These are phyloP conservation scores for Terana coerulea DNA, from an alignment of 768 basidiomycete species.

Conservation along the genomic window DNA sequence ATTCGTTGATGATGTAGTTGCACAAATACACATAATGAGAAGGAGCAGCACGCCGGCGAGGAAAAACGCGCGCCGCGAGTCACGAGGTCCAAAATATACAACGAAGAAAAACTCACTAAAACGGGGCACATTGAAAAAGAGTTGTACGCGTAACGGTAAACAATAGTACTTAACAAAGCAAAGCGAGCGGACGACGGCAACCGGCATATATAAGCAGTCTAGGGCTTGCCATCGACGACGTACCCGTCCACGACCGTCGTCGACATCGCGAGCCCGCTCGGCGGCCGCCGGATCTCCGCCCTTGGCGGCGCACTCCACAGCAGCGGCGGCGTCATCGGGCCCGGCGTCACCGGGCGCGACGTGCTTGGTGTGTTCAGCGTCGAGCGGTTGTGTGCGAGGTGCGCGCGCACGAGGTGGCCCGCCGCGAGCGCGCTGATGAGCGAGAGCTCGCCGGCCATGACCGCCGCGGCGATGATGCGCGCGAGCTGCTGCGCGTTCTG, in stretches of 20 bases:
- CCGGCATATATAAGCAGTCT: not conserved
- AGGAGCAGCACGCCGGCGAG: not conserved
- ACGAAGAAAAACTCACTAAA: not conserved
- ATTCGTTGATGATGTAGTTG: conserved; percentile 1
- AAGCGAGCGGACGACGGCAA: not conserved
- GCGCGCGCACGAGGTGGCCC: conserved; percentile 91
- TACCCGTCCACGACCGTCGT: conserved; percentile 5
- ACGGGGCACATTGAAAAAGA: not conserved
- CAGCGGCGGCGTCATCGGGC: conserved; percentile 20
- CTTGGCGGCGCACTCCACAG: not conserved
- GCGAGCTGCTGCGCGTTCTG: conserved; percentile 88
- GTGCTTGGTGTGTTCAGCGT: conserved; percentile 69
- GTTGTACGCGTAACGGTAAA: not conserved
- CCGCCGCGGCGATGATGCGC: conserved; percentile 82
- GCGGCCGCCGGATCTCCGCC: not conserved
- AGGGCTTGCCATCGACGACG: conserved; percentile 7
- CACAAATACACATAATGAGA: conserved; percentile 1
- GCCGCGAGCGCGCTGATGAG: conserved; percentile 91
- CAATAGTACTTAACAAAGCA: not conserved
- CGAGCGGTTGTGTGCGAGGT: conserved; percentile 89
- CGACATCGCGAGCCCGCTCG: conserved; percentile 6
- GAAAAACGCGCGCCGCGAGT: not conserved
- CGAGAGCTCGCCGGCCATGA: conserved; percentile 97
- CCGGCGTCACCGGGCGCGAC: conserved; percentile 61
- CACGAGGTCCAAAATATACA: conserved; percentile 1